Base-by-base conservation (phyloP, 129 eudicot species). In the Kitagawia praeruptora region DNA sequence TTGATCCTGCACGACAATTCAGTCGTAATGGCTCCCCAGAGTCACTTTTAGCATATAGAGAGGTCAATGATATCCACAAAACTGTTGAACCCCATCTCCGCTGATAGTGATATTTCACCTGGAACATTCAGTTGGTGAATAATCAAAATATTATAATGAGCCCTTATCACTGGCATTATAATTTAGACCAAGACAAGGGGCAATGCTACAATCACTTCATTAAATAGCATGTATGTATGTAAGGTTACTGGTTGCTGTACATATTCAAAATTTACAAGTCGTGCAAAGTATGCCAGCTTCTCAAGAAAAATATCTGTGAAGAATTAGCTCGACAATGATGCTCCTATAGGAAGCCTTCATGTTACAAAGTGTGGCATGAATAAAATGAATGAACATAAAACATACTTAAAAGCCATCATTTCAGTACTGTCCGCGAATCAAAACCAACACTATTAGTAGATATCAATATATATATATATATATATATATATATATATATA, bases 51-150 rank as follows among this genome's bases (percentile, higher is more conserved):
- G 97, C 97, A 79, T 86, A 85, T 76, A 96, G 80, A 61, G 99
- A 96, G 73, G 89, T 83, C 85, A 96, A 87, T 45, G 91, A 90
- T 84, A 92, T 84, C 88, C 91, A 90, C 75, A 83, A 85, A 79
- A 51, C 71, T 80, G 87, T 71, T 46, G 97, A 88, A 45, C 82
- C 85, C 99, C 98, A 92, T 85, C 91, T 70, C 77, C 91, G 79
- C 84, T 80, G 89, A 67, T 90, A 88, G 75, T 92, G 93, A 83
- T 89, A 86, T 85, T 90, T 92, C 83, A 96, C 99, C 99, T 96
- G 80, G 51, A 85, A 46, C 58, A 87, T 47, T 81, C 87, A 27
- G 70, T 74, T 38, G 39, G 78, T 25, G 49, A 66, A 31, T 42
- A 45, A 76, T 53, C 4, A 34, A 44, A 80, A 49, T 27, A 39